Percentiles rank a stretch among this genome's conserved stretches.
Evolutionary conservation across 1,139 yeast genomes (phyloP).

Genomic region (Candida mesenterica): DNA sequence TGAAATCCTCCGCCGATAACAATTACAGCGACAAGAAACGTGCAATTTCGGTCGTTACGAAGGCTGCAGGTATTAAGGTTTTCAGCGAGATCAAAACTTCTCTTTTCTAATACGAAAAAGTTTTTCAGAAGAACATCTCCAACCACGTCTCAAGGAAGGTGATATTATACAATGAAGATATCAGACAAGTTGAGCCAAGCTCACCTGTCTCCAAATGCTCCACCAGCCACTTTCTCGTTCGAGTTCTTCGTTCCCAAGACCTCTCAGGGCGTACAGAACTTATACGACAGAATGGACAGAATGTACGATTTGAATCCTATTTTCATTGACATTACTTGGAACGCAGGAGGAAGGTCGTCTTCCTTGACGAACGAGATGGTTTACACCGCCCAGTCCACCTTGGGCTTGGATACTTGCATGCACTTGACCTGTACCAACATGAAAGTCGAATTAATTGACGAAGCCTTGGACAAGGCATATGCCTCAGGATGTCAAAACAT

Average conservation of each 20-base stretch:
- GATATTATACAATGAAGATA: conserved; percentile 46
- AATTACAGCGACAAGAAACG: no score
- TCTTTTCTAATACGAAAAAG: no score
- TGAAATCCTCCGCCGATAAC: no score
- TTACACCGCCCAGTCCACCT: conserved; percentile 84
- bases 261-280: conserved; percentile 91
- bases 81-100: no score
- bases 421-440: conserved; percentile 96
- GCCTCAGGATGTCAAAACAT: conserved; percentile 94
- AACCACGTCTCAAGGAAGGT: no score
- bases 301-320: conserved; percentile 93
- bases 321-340: conserved; percentile 96
- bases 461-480: conserved; percentile 82
- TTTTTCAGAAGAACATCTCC: no score
- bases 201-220: conserved; percentile 40
- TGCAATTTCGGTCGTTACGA: no score
- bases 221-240: conserved; percentile 81
- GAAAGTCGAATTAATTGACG: conserved; percentile 78
- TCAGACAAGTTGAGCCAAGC: conserved; percentile 52
- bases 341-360: conserved; percentile 90
- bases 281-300: conserved; percentile 96
- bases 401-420: conserved; percentile 97
- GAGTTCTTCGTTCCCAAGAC: conserved; percentile 99
- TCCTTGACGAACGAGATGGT: conserved; percentile 87
- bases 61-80: no score